These are phyloP conservation scores for Aureobasidium melanogenum DNA, from an alignment of 2,329 filamentous ascomycete genomes.

Conservation along the genomic window DNA sequence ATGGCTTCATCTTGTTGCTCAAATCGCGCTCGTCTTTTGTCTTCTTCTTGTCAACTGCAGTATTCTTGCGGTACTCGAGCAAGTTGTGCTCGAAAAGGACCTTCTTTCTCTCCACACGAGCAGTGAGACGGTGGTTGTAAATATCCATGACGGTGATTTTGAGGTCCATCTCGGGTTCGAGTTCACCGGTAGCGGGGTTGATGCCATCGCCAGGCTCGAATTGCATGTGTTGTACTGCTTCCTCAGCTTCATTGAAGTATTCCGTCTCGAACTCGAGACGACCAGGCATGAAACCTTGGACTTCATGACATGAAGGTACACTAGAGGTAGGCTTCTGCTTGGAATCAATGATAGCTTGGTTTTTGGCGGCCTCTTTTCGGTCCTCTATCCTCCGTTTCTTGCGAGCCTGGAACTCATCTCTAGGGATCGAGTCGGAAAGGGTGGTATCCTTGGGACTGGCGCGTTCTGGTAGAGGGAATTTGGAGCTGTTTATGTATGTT, in stretches of 20 bases:
- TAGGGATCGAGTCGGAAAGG: constrained; percentile 68
- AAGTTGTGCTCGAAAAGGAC: constrained; percentile 93
- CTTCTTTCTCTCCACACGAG: constrained; percentile 88
- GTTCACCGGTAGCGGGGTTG: constrained; percentile 71
- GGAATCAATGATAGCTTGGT: constrained; percentile 70
- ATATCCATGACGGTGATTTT: constrained; percentile 98
- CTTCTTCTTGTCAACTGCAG: constrained; percentile 81
- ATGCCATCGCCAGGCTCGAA: constrained; percentile 94
- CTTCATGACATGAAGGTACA: constrained; percentile 93
- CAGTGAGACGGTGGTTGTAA: constrained; percentile 85
- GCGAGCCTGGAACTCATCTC: constrained; percentile 84
- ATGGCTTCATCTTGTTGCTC: constrained; percentile 88
- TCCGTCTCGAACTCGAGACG: constrained; percentile 96
- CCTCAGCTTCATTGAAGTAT: constrained; percentile 94
- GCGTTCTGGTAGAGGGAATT: constrained; percentile 78
- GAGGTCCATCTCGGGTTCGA: constrained; percentile 92
- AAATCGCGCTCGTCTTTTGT: constrained; percentile 92
- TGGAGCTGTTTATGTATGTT: constrained; percentile 73
- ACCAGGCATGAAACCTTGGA: constrained; percentile 97
- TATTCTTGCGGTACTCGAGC: constrained; percentile 88
- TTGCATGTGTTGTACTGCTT: constrained; percentile 95
- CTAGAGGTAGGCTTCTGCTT: constrained; percentile 95
- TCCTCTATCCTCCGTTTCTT: constrained; percentile 94
- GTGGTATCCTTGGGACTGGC: constrained; percentile 75
- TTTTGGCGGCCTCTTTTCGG: constrained; percentile 77